Evolutionary conservation across 2,329 filamentous ascomycete genomes (phyloP).

Genomic region (Leptosphaerulina australis): DNA sequence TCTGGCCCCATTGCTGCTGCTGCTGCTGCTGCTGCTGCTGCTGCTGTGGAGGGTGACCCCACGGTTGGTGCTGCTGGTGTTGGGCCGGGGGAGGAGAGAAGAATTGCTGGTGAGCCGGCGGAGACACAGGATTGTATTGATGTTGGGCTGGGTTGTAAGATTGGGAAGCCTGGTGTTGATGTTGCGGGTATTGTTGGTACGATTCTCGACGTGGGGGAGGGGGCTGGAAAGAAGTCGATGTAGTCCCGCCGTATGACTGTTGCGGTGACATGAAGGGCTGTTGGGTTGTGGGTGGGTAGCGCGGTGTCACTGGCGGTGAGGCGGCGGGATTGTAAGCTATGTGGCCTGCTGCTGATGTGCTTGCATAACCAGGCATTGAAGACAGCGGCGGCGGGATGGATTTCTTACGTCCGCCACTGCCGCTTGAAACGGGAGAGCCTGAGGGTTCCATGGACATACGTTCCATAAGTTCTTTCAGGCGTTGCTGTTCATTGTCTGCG

Average conservation of each 20-base stretch:
- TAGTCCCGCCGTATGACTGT: constrained; percentile 31
- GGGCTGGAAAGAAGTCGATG: constrained; percentile 38
- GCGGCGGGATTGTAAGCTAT: constrained; percentile 60
- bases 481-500: constrained; percentile 84
- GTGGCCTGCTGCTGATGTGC: constrained; percentile 37
- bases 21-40: constrained; percentile 60
- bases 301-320: constrained; percentile 55
- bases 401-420: constrained; percentile 37
- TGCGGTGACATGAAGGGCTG: constrained; percentile 45
- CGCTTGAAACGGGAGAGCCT: constrained; percentile 41
- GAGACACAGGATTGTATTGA: constrained; percentile 53
- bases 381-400: constrained; percentile 51
- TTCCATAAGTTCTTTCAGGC: constrained; percentile 89
- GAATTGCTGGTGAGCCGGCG: constrained; percentile 64
- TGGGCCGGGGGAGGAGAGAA: constrained; percentile 55
- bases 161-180: constrained; percentile 32
- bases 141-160: constrained; percentile 55
- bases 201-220: constrained; percentile 44
- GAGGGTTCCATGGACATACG: constrained; percentile 81
- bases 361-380: constrained; percentile 42
- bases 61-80: constrained; percentile 60
- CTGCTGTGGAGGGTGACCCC: constrained; percentile 51
- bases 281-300: constrained; percentile 49
- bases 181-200: constrained; percentile 34
- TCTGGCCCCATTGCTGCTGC: constrained; percentile 48